phyloP scores from a whole-genome alignment of 768 basidiomycete species.

The Kockovaella imperatae region DNA sequence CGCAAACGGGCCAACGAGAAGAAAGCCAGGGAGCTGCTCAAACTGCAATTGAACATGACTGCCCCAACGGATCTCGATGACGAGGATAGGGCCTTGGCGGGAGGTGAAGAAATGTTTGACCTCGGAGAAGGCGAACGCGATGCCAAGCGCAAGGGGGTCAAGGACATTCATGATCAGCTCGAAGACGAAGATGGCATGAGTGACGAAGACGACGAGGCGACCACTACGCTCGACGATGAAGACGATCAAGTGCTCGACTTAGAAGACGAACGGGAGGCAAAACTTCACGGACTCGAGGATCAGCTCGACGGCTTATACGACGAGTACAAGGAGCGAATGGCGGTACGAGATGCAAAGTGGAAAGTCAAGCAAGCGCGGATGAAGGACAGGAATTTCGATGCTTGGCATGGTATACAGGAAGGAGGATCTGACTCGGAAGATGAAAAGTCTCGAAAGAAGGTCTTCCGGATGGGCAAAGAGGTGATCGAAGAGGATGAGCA shows the following conservation, averaged over 20 bases:
- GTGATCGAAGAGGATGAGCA: slow-evolving; percentile 52
- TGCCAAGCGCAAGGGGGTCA: slow-evolving; percentile 45
- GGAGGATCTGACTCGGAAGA: slow-evolving; percentile 36
- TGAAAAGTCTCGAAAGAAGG: slow-evolving; percentile 54
- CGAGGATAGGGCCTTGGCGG: slow-evolving; percentile 55
- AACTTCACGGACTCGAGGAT: slow-evolving; percentile 61
- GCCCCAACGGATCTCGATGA: slow-evolving; percentile 94
- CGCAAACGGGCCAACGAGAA: slow-evolving; percentile 80
- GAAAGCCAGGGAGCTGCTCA: slow-evolving; percentile 75
- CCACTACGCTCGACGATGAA: slow-evolving; percentile 41
- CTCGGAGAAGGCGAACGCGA: slow-evolving; percentile 57
- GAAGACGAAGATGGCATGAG: slow-evolving; percentile 47
- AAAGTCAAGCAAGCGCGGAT: slow-evolving; percentile 69
- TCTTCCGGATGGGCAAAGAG: slow-evolving; percentile 23
- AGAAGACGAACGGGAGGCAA: slow-evolving; percentile 56
- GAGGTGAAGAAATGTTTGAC: slow-evolving; percentile 72
- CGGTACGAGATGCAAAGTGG: slow-evolving; percentile 78
- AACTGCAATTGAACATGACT: slow-evolving; percentile 95
- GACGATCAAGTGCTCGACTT: slow-evolving; percentile 52
- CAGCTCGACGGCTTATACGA: slow-evolving; percentile 85
- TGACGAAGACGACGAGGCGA: slow-evolving; percentile 38
- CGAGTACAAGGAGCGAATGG: slow-evolving; percentile 68
- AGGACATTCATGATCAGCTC: slow-evolving; percentile 49
- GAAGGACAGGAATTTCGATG: slow-evolving; percentile 65
- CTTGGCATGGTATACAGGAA: slow-evolving; percentile 64